Evolutionary conservation across 768 basidiomycete species (phyloP), one percentile per base, ranked within the genome.

Genomic region (Terana coerulea): DNA sequence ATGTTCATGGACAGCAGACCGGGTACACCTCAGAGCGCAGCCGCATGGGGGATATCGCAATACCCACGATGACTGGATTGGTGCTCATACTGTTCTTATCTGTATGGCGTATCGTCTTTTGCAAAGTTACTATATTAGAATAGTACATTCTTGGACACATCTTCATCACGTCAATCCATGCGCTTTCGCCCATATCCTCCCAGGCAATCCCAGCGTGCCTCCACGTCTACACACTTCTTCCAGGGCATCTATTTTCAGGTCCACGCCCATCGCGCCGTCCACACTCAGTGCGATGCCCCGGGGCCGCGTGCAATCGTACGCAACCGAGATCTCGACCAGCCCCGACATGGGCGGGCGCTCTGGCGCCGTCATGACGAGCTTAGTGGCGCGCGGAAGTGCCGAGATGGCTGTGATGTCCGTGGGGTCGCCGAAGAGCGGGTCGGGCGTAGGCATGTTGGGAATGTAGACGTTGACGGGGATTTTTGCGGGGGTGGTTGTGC

Each of bases 381-480:
- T 54, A 14, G 52, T 51, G 14, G 33, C 39, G 3, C 29, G 45
- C 25, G 31, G 47, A 11, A 40, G 56, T 6, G 35, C 25, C 11
- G 33, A 29, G 14, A 24, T 35, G 4, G 74, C 67, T 0, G 72
- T 60, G 9, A 54, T 53, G 15, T 66, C 59, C 50, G 73, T 64
- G 8, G 72, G 60, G 42, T 72, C 70, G 40, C 73, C 75, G 59
- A 82, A 81, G 55, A 57, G 59, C 55, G 55, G 26, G 21, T 62
- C 62, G 49, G 43, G 28, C 11, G 76, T 69, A 3, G 47, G 47
- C 17, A 52, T 37, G 28, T 48, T 49, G n/a, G 83, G 80, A 39
- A 91, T 69, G 59, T 75, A 79, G 11, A 89, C 72, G 50, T 84
- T 88, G 39, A 91, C 86, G 3, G 90, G 88, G 36, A 92, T 86